Conservation (phyloP, 129 eudicot species). For the Centaurea solstitialis region DNA sequence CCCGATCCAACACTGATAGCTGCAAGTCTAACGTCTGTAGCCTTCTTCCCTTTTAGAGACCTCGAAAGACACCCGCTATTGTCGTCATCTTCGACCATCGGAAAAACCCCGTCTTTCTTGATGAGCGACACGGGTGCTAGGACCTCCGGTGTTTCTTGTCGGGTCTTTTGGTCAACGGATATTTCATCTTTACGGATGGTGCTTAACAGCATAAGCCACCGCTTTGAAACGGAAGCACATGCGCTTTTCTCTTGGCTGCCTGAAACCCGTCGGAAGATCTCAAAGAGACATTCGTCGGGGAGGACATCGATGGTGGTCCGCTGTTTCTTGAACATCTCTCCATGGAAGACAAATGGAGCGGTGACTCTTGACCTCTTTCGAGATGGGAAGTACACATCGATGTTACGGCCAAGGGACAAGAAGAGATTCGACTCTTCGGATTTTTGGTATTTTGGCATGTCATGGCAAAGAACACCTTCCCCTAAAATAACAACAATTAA, state of each 20-base stretch:
- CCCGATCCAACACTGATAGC: constrained; percentile 76
- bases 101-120: constrained; percentile 10
- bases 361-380: constrained; percentile 64
- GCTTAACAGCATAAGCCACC: constrained; percentile 77
- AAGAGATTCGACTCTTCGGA: constrained; percentile 53
- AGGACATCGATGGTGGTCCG: constrained; percentile 60
- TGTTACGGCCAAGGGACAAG: constrained; percentile 52
- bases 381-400: constrained; percentile 53
- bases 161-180: not conserved
- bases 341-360: constrained; percentile 54
- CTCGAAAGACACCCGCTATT: constrained; percentile 59
- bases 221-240: constrained; percentile 77
- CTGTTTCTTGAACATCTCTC: constrained; percentile 31
- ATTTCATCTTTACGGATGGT: constrained; percentile 49
- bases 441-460: constrained; percentile 63
- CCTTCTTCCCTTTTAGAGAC: constrained; percentile 75
- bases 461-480: constrained; percentile 53
- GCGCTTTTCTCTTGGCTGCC: constrained; percentile 62
- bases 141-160: constrained; percentile 13
- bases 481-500: constrained; percentile 38
- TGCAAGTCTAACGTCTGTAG: constrained; percentile 84
- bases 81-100: constrained; percentile 27
- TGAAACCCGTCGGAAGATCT: constrained; percentile 62
- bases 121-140: not conserved
- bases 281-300: constrained; percentile 83